Conservation (phyloP, 176 grass and related monocot species). For the Luzula sylvatica region DNA sequence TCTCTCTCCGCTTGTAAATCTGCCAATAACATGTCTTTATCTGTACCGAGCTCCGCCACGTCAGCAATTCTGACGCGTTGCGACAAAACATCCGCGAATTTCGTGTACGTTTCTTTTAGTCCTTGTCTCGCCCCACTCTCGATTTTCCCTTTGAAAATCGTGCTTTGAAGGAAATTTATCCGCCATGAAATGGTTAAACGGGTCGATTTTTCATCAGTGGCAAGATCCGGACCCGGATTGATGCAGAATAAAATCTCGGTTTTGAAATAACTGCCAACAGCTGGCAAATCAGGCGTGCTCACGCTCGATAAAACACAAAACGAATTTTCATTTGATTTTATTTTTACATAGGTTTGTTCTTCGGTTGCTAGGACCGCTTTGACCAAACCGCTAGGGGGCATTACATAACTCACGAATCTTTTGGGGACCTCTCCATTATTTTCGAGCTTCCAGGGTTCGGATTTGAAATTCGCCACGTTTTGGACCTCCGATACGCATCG, state of each 20-base stretch:
- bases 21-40: constrained; percentile 55
- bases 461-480: constrained; percentile 56
- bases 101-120: constrained; percentile 52
- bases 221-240: constrained; percentile 52
- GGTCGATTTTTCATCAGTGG: constrained; percentile 52
- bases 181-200: constrained; percentile 81
- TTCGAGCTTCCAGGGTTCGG: constrained; percentile 52
- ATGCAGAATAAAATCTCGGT: constrained; percentile 83
- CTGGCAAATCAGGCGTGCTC: constrained; percentile 87
- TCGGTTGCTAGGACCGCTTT: constrained; percentile 84
- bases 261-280: constrained; percentile 75
- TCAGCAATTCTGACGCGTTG: constrained; percentile 57
- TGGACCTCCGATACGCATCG: constrained; percentile 47
- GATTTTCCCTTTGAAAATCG: constrained; percentile 83
- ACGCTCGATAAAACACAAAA: constrained; percentile 74
- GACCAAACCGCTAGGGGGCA: constrained; percentile 71
- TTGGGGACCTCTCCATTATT: constrained; percentile 45
- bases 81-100: constrained; percentile 59
- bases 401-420: constrained; percentile 63
- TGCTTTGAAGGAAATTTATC: constrained; percentile 97
- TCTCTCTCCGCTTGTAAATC: constrained; percentile 41
- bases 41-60: constrained; percentile 31
- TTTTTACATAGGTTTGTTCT: constrained; percentile 82
- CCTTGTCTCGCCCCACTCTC: constrained; percentile 96
- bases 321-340: constrained; percentile 63